Percentiles rank a stretch among this genome's conserved stretches.
Conservation (phyloP, 1,139 yeast species). For the Suhomyces wounanorum region DNA sequence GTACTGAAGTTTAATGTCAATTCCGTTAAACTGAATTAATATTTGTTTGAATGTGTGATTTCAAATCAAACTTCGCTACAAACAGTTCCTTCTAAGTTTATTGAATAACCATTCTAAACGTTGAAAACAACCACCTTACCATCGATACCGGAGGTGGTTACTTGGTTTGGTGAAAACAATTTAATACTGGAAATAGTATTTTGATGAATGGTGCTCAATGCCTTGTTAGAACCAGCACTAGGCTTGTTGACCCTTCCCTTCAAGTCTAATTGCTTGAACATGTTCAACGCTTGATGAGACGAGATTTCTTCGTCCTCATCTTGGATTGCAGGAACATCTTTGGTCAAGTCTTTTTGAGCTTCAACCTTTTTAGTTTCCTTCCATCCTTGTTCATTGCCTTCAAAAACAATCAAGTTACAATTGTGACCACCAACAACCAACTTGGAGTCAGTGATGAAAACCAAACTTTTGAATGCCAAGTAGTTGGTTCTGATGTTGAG, state of each 20-base stretch:
- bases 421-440: slow-evolving; percentile 91
- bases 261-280: slow-evolving; percentile 94
- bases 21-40: too few relatives aligned
- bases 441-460: slow-evolving; percentile 65
- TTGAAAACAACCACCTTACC: slow-evolving; percentile 79
- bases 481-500: slow-evolving; percentile 63
- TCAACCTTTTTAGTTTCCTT: slow-evolving; percentile 64
- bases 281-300: slow-evolving; percentile 83
- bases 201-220: slow-evolving; percentile 81
- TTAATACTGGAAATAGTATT: slow-evolving; percentile 82
- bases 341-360: slow-evolving; percentile 45
- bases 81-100: background rate
- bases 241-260: slow-evolving; percentile 73
- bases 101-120: slow-evolving; percentile 13
- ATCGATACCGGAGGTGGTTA: slow-evolving; percentile 65
- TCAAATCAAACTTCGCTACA: too few relatives aligned
- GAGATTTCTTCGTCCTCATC: slow-evolving; percentile 61
- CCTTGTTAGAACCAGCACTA: slow-evolving; percentile 40
- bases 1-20: too few relatives aligned
- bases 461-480: slow-evolving; percentile 77
- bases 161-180: slow-evolving; percentile 52
- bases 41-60: too few relatives aligned
- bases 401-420: slow-evolving; percentile 85
- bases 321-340: slow-evolving; percentile 37
- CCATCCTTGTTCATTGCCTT: slow-evolving; percentile 75